Conservation (phyloP, 495 filamentous ascomycete species). For the Hyphodiscus hymeniophilus region DNA sequence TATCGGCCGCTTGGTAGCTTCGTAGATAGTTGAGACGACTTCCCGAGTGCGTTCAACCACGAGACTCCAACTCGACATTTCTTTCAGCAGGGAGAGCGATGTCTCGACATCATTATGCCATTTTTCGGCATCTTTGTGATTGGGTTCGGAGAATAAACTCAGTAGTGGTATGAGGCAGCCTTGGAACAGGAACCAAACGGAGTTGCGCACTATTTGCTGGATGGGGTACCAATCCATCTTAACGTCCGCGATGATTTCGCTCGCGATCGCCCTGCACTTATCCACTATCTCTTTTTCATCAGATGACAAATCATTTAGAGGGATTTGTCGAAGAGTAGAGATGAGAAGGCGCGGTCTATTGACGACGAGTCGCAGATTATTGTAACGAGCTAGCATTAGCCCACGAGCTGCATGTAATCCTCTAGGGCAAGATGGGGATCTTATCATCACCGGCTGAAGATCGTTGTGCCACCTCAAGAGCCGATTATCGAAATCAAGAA, state of each 20-base stretch:
- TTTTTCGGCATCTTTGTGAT: constrained; percentile 34
- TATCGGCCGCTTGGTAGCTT: constrained; percentile 35
- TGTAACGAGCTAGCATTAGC: constrained; percentile 79
- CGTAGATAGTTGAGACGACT: constrained; percentile 61
- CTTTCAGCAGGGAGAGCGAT: constrained; percentile 58
- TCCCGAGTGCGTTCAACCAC: constrained; percentile 61
- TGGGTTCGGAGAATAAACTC: constrained; percentile 55
- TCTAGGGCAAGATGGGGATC: constrained; percentile 61
- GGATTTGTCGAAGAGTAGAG: constrained; percentile 49
- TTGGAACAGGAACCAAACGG: constrained; percentile 77
- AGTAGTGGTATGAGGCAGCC: constrained; percentile 70
- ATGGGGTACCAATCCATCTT: constrained; percentile 57
- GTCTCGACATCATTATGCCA: constrained; percentile 50
- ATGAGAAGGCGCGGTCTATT: constrained; percentile 66
- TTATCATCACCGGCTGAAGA: constrained; percentile 61
- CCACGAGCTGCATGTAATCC: constrained; percentile 59
- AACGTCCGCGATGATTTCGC: constrained; percentile 63
- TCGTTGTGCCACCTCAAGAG: constrained; percentile 64
- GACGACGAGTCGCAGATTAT: constrained; percentile 69
- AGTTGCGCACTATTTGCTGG: constrained; percentile 77
- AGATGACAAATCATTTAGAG: constrained; percentile 48
- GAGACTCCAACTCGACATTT: constrained; percentile 61
- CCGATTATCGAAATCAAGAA: constrained; percentile 56
- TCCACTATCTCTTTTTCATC: constrained; percentile 65
- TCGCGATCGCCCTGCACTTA: constrained; percentile 60